A percentile compares a stretch with the other conserved stretches of the same genome.
Conservation (phyloP, 805 yeast genomes). For the Nakazawaea sp. region DNA sequence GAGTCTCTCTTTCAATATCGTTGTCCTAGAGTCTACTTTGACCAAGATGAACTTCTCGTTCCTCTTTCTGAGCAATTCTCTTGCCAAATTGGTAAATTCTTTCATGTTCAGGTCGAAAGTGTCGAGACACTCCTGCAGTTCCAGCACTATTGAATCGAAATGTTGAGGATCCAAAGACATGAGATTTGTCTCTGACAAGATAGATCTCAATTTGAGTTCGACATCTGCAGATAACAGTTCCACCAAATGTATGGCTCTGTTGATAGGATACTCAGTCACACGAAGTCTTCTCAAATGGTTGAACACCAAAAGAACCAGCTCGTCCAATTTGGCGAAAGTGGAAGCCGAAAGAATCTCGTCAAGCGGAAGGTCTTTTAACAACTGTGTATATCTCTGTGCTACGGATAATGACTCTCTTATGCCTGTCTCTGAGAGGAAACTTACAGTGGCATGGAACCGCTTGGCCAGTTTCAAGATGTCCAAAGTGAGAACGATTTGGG, state of each 20-base stretch:
- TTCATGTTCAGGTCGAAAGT: constrained; percentile 57
- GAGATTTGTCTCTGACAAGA: constrained; percentile 31
- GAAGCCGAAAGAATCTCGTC: constrained; percentile 45
- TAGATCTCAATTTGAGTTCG: constrained; percentile 31
- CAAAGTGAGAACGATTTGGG: constrained; percentile 50
- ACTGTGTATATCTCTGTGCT: constrained; percentile 50
- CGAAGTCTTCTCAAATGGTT: constrained; percentile 59
- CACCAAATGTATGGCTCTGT: constrained; percentile 55
- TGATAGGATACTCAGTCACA: constrained; percentile 53
- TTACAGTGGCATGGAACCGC: constrained; percentile 72
- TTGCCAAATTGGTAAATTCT: constrained; percentile 56
- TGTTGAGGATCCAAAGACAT: constrained; percentile 34
- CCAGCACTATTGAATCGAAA: constrained; percentile 27
- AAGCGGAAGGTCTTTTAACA: constrained; percentile 68
- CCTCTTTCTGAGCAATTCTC: constrained; percentile 71
- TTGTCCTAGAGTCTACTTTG: constrained; percentile 42
- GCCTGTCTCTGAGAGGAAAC: constrained; percentile 67
- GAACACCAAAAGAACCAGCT: constrained; percentile 42
- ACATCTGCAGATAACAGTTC: constrained; percentile 61
- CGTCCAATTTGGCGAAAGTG: constrained; percentile 35
- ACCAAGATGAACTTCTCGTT: constrained; percentile 65
- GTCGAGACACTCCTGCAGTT: constrained; percentile 28
- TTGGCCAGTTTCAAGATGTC: constrained; percentile 61
- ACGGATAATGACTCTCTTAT: constrained; percentile 44
- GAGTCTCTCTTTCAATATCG: constrained; percentile 33